Percentiles rank a stretch among this genome's conserved stretches.
These are phyloP conservation scores for Venustampulla echinocandica DNA, from an alignment of 495 filamentous ascomycete species.

Conservation along the genomic window DNA sequence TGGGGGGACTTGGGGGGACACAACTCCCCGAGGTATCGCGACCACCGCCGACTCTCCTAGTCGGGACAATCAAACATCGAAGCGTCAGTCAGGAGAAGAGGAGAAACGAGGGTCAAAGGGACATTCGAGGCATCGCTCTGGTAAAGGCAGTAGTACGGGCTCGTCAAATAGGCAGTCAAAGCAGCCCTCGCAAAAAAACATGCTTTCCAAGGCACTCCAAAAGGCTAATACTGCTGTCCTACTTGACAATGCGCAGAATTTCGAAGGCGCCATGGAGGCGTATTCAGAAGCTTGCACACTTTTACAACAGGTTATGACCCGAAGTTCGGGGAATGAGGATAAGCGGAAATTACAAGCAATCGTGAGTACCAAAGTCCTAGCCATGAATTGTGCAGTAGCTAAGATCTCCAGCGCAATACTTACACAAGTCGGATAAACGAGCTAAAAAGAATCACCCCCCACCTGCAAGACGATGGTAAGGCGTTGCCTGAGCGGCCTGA, in stretches of 20 bases:
- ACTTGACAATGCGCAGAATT: constrained; percentile 89
- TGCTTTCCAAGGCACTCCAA: constrained; percentile 85
- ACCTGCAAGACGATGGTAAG: constrained; percentile 50
- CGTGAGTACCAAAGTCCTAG: constrained; percentile 46
- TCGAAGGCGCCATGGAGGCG: constrained; percentile 84
- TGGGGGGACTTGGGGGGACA: constrained; percentile 24
- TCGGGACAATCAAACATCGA: not conserved
- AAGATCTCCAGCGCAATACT: constrained; percentile 58
- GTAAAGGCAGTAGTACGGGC: constrained; percentile 30
- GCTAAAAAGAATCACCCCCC: constrained; percentile 59
- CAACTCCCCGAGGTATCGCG: constrained; percentile 10
- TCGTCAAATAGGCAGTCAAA: constrained; percentile 25
- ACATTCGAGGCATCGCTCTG: constrained; percentile 42
- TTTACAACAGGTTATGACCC: constrained; percentile 75
- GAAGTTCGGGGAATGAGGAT: constrained; percentile 76
- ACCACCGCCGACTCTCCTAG: constrained; percentile 7
- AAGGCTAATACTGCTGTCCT: constrained; percentile 94
- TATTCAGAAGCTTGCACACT: constrained; percentile 84
- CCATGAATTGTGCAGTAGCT: not conserved
- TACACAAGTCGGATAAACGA: constrained; percentile 85
- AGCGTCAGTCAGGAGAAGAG: not conserved
- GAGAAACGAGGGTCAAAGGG: constrained; percentile 22
- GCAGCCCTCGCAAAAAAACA: constrained; percentile 68
- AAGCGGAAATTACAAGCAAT: constrained; percentile 79
- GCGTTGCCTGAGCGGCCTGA: constrained; percentile 71